Base-by-base conservation (phyloP, 2,329 filamentous ascomycete genomes). In the Claviceps pusilla region DNA sequence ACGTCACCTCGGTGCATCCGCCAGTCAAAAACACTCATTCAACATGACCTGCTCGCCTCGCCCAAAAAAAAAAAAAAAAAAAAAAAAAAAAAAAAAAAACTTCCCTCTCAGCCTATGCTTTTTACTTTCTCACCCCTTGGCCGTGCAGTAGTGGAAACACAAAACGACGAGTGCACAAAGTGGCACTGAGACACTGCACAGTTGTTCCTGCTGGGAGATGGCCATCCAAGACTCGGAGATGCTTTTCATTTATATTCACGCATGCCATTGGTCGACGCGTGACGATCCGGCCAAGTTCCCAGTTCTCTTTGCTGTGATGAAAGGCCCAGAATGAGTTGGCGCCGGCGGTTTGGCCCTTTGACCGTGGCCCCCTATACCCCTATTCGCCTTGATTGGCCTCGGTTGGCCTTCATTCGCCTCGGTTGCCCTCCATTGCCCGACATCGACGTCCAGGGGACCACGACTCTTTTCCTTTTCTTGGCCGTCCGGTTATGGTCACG, bases 111-210 rank as follows among this genome's bases (percentile, higher is more conserved):
- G 48, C 24, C 48, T 50, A 42, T 50, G 37, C 37, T 29, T 50
- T n/a, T 29, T 28, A 10, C 16, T 16, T 5, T 28, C 48, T 28
- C 10, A 29, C 10, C n/a, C 33, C 48, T 48, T 45, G 39, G 28
- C 16, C 35, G 37, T 43, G 37, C 49, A 51, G 42, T 43, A 47
- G 24, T 35, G 54, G 37, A 55, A 37, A 49, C 45, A 55, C 48
- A 41, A 47, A 35, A 48, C 45, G 29, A 48, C 45, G 12, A n/a
- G 39, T 29, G 50, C 45, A 28, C 50, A 35, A 7, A 28, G 29
- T 52, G 50, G 39, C 50, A 52, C 41, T 37, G 9, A 28, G 28
- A 33, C 12, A 29, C 53, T 41, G 35, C 45, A 11, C 7, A 16
- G 48, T 24, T 41, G 47, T 33, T 11, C 14, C 12, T 47, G 45